A percentile compares a stretch with the other conserved stretches of the same genome.
Evolutionary conservation across 75 land plant species (phyloP).

Genomic region (Sequoiadendron giganteum): DNA sequence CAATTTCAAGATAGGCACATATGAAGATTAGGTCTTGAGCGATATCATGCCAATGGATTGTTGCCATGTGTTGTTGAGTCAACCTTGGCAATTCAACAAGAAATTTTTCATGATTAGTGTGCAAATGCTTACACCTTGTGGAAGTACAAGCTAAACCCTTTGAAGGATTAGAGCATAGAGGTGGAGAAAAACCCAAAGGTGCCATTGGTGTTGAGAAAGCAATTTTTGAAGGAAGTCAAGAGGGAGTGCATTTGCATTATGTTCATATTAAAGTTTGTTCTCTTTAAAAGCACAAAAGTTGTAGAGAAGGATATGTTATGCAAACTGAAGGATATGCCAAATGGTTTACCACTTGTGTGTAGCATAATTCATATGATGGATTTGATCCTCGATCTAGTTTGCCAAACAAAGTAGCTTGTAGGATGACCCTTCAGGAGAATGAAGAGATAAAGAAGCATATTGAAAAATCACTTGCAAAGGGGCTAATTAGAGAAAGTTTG

Average conservation of each 20-base stretch:
- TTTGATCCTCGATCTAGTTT: background rate
- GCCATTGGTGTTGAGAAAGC: too few relatives aligned
- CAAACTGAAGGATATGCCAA: background rate
- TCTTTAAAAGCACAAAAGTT: background rate
- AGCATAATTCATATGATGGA: background rate
- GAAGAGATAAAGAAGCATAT: background rate
- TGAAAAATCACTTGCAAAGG: slow-evolving; percentile 12
- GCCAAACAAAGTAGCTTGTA: background rate
- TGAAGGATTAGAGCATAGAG: background rate
- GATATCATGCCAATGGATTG: too few relatives aligned
- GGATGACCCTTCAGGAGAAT: background rate
- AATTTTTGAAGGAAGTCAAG: too few relatives aligned
- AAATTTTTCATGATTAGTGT: background rate
- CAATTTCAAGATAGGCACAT: background rate
- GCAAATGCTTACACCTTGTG: background rate
- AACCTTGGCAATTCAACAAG: background rate
- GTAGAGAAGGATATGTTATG: background rate
- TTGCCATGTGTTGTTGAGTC: slow-evolving; percentile 2
- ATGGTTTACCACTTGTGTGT: background rate
- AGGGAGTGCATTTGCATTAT: background rate
- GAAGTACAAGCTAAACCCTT: background rate
- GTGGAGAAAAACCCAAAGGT: too few relatives aligned
- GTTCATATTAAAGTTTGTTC: background rate
- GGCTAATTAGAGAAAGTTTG: slow-evolving; percentile 12
- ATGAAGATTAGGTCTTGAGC: too few relatives aligned